Conservation (phyloP, 116 monocot species). For the Posidonia oceanica region DNA sequence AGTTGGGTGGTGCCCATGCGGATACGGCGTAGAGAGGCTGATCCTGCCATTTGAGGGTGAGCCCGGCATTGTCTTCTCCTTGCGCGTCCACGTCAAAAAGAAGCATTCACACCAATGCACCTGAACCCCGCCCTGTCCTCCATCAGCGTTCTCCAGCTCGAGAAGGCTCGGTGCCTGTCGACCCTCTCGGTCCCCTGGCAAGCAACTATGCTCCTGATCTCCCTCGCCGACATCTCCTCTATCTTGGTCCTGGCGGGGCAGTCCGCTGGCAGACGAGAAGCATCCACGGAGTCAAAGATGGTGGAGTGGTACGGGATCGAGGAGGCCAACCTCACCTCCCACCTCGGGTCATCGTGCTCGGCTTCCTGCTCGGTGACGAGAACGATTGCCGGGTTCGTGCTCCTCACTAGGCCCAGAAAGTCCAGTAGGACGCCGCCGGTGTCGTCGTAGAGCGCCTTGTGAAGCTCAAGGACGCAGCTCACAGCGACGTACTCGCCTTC, state of each 20-base stretch:
- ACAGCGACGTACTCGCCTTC: slow-evolving; percentile 67
- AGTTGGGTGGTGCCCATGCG: slow-evolving; percentile 46
- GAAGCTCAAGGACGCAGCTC: slow-evolving; percentile 58
- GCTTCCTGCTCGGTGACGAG: slow-evolving; percentile 63
- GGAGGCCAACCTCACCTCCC: slow-evolving; percentile 47
- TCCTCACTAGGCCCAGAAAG: slow-evolving; percentile 48
- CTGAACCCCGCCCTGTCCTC: slow-evolving; percentile 38
- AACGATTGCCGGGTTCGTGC: slow-evolving; percentile 56
- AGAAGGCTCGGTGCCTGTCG: slow-evolving; percentile 61
- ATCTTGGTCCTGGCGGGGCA: slow-evolving; percentile 48
- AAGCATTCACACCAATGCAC: slow-evolving; percentile 7
- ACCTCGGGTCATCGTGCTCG: slow-evolving; percentile 33
- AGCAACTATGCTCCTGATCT: slow-evolving; percentile 57
- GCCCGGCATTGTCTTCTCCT: not conserved
- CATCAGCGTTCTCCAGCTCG: slow-evolving; percentile 42
- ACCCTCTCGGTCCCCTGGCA: slow-evolving; percentile 46
- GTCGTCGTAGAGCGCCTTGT: slow-evolving; percentile 48
- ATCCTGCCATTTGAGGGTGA: not conserved
- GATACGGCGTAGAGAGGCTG: slow-evolving; percentile 53
- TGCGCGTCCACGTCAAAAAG: no score
- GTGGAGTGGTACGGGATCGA: slow-evolving; percentile 57
- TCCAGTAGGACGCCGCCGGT: slow-evolving; percentile 24
- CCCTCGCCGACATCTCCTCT: slow-evolving; percentile 74
- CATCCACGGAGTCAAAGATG: slow-evolving; percentile 52
- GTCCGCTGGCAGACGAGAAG: slow-evolving; percentile 13